Percentiles rank a stretch among this genome's conserved stretches.
Evolutionary conservation across 2,329 filamentous ascomycete species (phyloP).

Genomic region (Nectriaceae sp.): DNA sequence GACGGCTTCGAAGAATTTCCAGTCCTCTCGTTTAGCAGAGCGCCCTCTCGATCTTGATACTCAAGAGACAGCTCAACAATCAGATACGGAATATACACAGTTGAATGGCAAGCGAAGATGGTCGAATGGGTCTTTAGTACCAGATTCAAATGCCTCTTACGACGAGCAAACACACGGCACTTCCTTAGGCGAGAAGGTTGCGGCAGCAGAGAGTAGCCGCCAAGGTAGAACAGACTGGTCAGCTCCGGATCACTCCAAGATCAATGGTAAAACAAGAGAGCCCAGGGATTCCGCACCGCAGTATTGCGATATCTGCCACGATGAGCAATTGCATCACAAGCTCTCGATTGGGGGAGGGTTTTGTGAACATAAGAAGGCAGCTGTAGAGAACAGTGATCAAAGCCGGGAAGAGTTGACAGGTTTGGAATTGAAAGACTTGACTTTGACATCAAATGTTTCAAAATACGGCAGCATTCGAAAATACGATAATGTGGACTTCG

Average conservation of each 20-base stretch:
- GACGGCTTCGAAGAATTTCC: neutral
- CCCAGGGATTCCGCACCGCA: neutral
- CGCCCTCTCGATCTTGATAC: neutral
- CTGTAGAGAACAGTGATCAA: neutral
- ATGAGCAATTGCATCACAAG: neutral
- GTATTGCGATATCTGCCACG: neutral
- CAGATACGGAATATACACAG: neutral
- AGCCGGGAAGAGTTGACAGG: neutral
- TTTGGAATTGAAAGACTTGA: neutral
- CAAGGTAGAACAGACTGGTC: too few species aligned
- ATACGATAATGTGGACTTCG: slow-evolving; percentile 17
- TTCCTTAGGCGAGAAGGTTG: too few species aligned
- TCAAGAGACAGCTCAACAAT: neutral
- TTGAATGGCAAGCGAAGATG: neutral
- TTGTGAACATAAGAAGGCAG: neutral
- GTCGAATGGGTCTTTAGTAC: too few species aligned
- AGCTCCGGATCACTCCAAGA: too few species aligned
- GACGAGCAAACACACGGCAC: too few species aligned
- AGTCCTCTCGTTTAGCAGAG: too few species aligned
- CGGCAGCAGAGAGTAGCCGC: too few species aligned
- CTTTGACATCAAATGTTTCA: neutral
- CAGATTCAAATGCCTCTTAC: too few species aligned
- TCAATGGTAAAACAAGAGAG: neutral
- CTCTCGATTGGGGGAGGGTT: neutral
- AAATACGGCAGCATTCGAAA: too few species aligned